These are phyloP conservation scores for Inonotus hispidus DNA, from an alignment of 1,284 basidiomycete genomes.

Conservation along the genomic window DNA sequence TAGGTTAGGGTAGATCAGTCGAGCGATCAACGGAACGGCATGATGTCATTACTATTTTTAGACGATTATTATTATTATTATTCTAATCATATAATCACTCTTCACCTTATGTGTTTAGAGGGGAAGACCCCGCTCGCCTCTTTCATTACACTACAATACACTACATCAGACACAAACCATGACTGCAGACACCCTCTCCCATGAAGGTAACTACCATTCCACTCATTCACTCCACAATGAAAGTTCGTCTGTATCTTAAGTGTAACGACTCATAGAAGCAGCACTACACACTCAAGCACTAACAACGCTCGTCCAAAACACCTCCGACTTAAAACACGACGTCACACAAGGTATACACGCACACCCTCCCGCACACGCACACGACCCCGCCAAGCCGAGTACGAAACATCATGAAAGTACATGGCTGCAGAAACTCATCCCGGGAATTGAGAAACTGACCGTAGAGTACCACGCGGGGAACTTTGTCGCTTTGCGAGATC, in stretches of 20 bases:
- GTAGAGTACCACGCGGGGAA: slow-evolving; percentile 56
- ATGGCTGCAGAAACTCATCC: slow-evolving; percentile 35
- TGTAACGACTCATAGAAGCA: slow-evolving; percentile 5
- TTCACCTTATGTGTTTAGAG: too few relatives aligned
- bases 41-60: too few relatives aligned
- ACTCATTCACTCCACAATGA: too few relatives aligned
- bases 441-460: slow-evolving; percentile 50
- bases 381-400: neutral
- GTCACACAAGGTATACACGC: slow-evolving; percentile 13
- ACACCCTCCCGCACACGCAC: too few relatives aligned
- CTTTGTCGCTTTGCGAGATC: slow-evolving; percentile 56
- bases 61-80: too few relatives aligned
- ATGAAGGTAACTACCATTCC: neutral
- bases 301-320: slow-evolving; percentile 14
- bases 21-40: too few relatives aligned
- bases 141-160: too few relatives aligned
- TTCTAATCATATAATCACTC: too few relatives aligned
- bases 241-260: neutral
- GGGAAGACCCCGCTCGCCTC: too few relatives aligned
- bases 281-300: slow-evolving; percentile 12
- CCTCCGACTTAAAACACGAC: slow-evolving; percentile 2
- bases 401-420: slow-evolving; percentile 16
- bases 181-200: neutral
- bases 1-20: too few relatives aligned
- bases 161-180: too few relatives aligned